Evolutionary conservation across 192 early-diverging fungal genomes (phyloP).

Genomic region (Coemansia sp.): DNA sequence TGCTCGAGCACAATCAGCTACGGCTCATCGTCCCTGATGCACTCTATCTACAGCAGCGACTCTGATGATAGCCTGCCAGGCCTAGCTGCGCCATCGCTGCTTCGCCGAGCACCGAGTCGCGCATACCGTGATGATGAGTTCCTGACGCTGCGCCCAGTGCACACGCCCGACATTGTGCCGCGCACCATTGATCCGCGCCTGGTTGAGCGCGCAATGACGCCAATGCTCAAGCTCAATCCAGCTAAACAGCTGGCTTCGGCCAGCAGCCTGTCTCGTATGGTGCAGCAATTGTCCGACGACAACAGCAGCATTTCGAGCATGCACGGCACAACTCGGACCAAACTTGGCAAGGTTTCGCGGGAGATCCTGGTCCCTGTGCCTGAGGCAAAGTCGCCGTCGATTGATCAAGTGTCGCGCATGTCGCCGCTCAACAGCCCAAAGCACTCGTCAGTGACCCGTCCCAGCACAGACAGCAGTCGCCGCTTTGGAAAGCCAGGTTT

Average conservation of each 20-base stretch:
- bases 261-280: slow-evolving; percentile 13
- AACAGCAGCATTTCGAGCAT: slow-evolving; percentile 6
- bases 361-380: neutral
- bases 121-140: slow-evolving; percentile 32
- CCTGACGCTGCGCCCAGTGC: slow-evolving; percentile 49
- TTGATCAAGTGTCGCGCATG: slow-evolving; percentile 20
- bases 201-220: slow-evolving; percentile 55
- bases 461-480: slow-evolving; percentile 17
- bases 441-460: slow-evolving; percentile 1
- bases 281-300: slow-evolving; percentile 6
- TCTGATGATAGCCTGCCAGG: slow-evolving; percentile 16
- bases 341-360: neutral
- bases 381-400: neutral
- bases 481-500: slow-evolving; percentile 19
- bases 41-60: slow-evolving; percentile 7
- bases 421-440: slow-evolving; percentile 41
- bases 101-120: neutral
- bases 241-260: slow-evolving; percentile 11
- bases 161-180: slow-evolving; percentile 50
- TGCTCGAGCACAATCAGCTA: slow-evolving; percentile 6
- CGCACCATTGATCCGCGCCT: slow-evolving; percentile 45
- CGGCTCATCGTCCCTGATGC: neutral
- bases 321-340: neutral
- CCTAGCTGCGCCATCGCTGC: neutral
- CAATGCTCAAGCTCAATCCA: slow-evolving; percentile 48